Evolutionary conservation across 257 asterid species (phyloP).

Genomic region (Jacaranda copaia): DNA sequence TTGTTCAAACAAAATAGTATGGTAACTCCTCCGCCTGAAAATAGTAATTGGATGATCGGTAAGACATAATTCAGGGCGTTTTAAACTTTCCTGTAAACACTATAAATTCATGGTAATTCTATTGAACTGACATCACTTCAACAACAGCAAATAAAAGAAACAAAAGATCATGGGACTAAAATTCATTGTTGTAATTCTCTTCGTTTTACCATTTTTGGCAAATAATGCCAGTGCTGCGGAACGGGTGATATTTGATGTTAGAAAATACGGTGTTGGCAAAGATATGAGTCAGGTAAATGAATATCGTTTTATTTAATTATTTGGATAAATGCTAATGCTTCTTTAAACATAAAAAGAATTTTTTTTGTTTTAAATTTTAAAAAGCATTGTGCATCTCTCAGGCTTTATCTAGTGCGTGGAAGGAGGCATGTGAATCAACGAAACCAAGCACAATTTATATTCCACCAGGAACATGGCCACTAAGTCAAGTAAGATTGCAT

Average conservation of each 20-base stretch:
- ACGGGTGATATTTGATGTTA: conserved; percentile 21
- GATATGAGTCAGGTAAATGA: conserved; percentile 28
- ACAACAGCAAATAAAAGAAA: background rate
- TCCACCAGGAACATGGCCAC: conserved; percentile 44
- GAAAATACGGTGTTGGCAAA: conserved; percentile 33
- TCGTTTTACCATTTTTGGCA: conserved; percentile 25
- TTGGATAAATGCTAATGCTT: no score
- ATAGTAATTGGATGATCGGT: background rate
- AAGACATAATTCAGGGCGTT: background rate
- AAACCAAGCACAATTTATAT: conserved; percentile 38
- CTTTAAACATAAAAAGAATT: background rate
- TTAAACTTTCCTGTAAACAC: background rate
- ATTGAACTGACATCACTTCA: no score
- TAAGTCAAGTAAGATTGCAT: conserved; percentile 33
- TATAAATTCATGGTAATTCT: background rate
- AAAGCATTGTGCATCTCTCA: background rate
- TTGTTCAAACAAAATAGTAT: background rate
- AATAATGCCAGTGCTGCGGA: conserved; percentile 3
- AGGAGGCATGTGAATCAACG: conserved; percentile 40
- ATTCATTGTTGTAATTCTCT: background rate
- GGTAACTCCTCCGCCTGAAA: background rate
- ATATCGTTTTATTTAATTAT: background rate
- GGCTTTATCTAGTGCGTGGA: conserved; percentile 61
- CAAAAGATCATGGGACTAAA: conserved; percentile 31
- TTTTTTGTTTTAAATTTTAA: background rate